Base-by-base conservation (phyloP, 1,139 yeast species). In the Hansenula lynferdii region DNA sequence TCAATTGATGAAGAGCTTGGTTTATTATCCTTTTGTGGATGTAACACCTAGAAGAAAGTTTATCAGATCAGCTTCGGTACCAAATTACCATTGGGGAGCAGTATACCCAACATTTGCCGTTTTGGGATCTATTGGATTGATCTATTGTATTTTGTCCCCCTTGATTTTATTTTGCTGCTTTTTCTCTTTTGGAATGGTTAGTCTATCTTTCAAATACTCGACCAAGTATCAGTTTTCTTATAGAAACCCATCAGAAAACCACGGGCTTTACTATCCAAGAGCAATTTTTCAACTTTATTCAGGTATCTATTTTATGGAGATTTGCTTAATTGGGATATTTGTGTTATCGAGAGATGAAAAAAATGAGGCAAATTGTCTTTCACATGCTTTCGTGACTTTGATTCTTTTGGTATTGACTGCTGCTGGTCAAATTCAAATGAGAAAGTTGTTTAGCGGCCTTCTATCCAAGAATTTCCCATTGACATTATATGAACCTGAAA, bases 121-220 rank as follows among this genome's bases (percentile, higher is more conserved):
- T 6, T 70, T 85, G 49, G 90, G 83, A 0, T 75, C 86, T 8
- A 85, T 89, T 42, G 86, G 92, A 0, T 60, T 89, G 24, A 78
- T 85, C 0, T 87, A 85, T 52, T 73, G 87, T 7, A 75, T 86
- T 6, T 75, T 89, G 8, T 80, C 95, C 0, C 97, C 97, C 1
- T 50, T 86, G 40, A 83, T 89, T 3, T 67, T 85, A 5, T 57
- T 85, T 0, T 77, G 84, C 48, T 70, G 85, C 27, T 62, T 77
- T 6, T 57, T 83, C 42, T 70, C 87, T 3, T 75, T 86, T 39
- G 51, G 64, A 1, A 58, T 85, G 47, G 72, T 80, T 10, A 67
- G 77, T 44, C 49, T 80, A 18, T 80, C 90, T 15, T 85, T 77
- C 65, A 85, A 85, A 58, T 84, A 85, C 62, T 68, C 80, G 21